phyloP scores from a whole-genome alignment of 257 asterid genomes.

The Hygrophila difformis region DNA sequence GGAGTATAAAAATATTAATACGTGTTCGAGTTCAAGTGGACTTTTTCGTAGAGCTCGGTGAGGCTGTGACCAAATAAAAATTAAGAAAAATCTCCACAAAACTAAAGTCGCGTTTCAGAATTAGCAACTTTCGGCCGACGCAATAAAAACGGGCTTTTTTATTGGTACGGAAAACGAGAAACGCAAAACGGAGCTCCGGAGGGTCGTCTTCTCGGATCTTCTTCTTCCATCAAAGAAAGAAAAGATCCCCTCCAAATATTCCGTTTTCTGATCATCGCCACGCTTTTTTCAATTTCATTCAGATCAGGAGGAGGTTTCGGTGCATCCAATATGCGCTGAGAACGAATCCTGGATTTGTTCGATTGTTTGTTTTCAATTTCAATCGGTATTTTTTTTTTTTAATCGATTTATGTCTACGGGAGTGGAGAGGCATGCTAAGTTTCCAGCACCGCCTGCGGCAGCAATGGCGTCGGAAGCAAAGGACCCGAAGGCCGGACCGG shows the following conservation, averaged over 20 bases:
- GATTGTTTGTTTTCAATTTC: background rate
- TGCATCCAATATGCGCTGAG: constrained; percentile 16
- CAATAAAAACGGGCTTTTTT: no score
- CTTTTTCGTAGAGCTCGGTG: no score
- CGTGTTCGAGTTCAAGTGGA: no score
- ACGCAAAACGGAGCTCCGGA: no score
- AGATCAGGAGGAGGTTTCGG: constrained; percentile 23
- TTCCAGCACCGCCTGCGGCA: constrained; percentile 39
- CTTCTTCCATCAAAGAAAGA: constrained; percentile 13
- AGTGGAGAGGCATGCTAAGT: constrained; percentile 51
- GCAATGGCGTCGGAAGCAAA: constrained; percentile 30
- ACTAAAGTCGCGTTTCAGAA: no score
- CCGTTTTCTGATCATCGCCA: constrained; percentile 7
- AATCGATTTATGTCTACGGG: constrained; percentile 32
- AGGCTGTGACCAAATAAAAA: no score
- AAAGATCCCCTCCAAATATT: constrained; percentile 19
- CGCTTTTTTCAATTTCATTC: background rate
- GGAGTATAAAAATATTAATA: no score
- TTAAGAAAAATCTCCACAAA: no score
- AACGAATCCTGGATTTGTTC: constrained; percentile 2
- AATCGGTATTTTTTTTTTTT: background rate
- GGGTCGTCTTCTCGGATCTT: constrained; percentile 22
- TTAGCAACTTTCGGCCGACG: no score
- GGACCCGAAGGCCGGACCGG: constrained; percentile 34
- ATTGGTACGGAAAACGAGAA: no score